Percentiles rank a stretch among this genome's conserved stretches.
Conservation (phyloP, 768 basidiomycete genomes). For the Rhizopogon salebrosus region DNA sequence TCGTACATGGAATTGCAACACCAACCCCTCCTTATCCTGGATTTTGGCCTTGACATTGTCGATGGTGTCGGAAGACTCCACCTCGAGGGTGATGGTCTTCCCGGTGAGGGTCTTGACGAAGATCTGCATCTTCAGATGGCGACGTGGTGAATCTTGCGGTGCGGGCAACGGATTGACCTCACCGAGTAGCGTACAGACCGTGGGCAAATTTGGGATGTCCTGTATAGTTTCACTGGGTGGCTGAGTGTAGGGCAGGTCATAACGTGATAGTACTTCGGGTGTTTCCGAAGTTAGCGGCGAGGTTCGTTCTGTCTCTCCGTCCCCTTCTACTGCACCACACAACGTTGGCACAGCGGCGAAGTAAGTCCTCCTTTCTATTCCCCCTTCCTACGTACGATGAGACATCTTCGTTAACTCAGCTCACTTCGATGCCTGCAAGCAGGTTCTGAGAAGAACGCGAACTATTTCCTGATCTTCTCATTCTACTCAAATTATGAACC, state of each 20-base stretch:
- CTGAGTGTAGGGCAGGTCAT: constrained; percentile 23
- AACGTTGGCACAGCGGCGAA: not conserved
- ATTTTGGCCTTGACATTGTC: constrained; percentile 90
- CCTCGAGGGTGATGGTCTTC: constrained; percentile 98
- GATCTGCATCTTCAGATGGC: constrained; percentile 49
- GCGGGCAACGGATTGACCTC: constrained; percentile 2
- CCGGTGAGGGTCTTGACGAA: constrained; percentile 90
- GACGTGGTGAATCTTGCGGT: not conserved
- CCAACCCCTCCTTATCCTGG: constrained; percentile 73
- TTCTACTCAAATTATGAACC: not conserved
- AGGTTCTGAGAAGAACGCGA: constrained; percentile 52
- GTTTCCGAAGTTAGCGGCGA: not conserved
- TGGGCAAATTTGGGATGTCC: constrained; percentile 17
- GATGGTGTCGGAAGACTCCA: constrained; percentile 94
- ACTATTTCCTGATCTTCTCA: constrained; percentile 31
- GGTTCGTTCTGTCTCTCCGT: not conserved
- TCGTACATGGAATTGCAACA: constrained; percentile 47
- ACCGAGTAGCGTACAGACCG: constrained; percentile 6
- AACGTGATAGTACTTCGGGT: constrained; percentile 1
- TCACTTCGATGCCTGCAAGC: constrained; percentile 54
- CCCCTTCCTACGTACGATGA: constrained; percentile 23
- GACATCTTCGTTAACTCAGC: constrained; percentile 46
- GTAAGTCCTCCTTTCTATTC: constrained; percentile 3
- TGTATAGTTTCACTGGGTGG: constrained; percentile 28
- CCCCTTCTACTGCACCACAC: not conserved